A percentile compares a stretch with the other conserved stretches of the same genome.
Evolutionary conservation across 805 yeast species (phyloP).

Genomic region (Dipodascus geniculatus): DNA sequence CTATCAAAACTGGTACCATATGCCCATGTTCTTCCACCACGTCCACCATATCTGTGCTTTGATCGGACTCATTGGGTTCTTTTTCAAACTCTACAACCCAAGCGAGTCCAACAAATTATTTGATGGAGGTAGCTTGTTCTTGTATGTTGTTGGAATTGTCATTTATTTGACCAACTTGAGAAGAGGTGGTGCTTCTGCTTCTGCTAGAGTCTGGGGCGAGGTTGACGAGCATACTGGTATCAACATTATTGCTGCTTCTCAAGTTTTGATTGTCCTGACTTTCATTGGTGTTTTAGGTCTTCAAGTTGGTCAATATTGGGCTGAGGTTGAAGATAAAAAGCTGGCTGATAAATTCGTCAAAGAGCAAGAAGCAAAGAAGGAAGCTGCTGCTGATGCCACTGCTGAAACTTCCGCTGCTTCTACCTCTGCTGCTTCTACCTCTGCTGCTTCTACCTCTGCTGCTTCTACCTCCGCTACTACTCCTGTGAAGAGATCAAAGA

Average conservation of each 20-base stretch:
- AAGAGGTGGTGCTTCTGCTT: constrained; percentile 61
- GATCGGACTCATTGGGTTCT: constrained; percentile 60
- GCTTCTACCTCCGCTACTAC: not conserved
- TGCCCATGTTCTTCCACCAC: constrained; percentile 48
- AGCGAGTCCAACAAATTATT: constrained; percentile 71
- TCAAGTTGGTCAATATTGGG: constrained; percentile 85
- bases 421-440: not conserved
- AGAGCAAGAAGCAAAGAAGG: constrained; percentile 14
- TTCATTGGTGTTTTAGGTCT: constrained; percentile 70
- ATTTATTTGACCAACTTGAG: constrained; percentile 79
- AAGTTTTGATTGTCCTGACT: constrained; percentile 59
- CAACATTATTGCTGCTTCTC: constrained; percentile 85
- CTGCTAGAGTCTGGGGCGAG: constrained; percentile 83
- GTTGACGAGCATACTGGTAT: constrained; percentile 78
- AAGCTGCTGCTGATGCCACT: constrained; percentile 13
- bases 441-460: not conserved
- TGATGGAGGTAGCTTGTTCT: constrained; percentile 79
- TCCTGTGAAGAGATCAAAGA: not conserved
- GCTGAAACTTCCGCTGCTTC: not conserved
- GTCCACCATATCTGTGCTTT: constrained; percentile 49
- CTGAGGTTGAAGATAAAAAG: constrained; percentile 41
- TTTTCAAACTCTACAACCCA: constrained; percentile 80
- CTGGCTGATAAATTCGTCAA: constrained; percentile 8
- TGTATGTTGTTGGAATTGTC: constrained; percentile 59
- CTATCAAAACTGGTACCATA: constrained; percentile 59